Evolutionary conservation across 2,329 filamentous ascomycete genomes (phyloP), one percentile per base, ranked within the genome.

Genomic region (Talaromyces atroroseus): DNA sequence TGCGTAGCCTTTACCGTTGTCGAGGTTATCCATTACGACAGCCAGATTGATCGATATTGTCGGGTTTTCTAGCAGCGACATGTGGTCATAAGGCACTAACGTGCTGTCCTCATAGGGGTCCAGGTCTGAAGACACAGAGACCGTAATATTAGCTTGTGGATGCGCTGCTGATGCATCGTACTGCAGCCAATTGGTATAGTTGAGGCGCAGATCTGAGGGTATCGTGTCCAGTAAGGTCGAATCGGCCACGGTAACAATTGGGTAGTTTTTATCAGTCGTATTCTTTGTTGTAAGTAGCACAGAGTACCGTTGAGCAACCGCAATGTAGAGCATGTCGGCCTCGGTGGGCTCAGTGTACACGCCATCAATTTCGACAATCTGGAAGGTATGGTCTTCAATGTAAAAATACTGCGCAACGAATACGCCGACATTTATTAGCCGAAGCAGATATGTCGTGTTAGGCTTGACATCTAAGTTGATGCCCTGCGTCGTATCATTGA

Each of bases 301-400:
- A 5, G 72, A 70, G 62, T 79, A 79, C 10, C 88, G 81, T 69
- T 91, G 88, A 0, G 85, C 88, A 11, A 84, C 80, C 12, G 82
- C 75, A 8, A 91, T 64, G 61, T 89, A 89, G 12, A 90, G 77
- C 76, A 81, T 81, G 23, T 81, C 76, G 0, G 85, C 82, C 58
- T 82, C 80, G 0, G 79, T 72, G 0, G 78, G 77, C 58, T 88
- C 78, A 0, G 80, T 84, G 62, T 87, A 90, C 11, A 89, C 78
- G 6, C 87, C 88, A 65, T 90, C 88, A 1, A 90, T 82, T 68
- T 90, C 87, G 34, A 90, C 80, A 54, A 90, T 84, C 26, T 77
- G 80, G 73, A 90, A 83, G 32, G 81, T 85, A 55, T 80, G 76
- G 44, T 69, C 74, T 59, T 79, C 76, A 46, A 80, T 75, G 56